phyloP scores from a whole-genome alignment of 2,329 filamentous ascomycete genomes.

The Colletotrichum magnum region DNA sequence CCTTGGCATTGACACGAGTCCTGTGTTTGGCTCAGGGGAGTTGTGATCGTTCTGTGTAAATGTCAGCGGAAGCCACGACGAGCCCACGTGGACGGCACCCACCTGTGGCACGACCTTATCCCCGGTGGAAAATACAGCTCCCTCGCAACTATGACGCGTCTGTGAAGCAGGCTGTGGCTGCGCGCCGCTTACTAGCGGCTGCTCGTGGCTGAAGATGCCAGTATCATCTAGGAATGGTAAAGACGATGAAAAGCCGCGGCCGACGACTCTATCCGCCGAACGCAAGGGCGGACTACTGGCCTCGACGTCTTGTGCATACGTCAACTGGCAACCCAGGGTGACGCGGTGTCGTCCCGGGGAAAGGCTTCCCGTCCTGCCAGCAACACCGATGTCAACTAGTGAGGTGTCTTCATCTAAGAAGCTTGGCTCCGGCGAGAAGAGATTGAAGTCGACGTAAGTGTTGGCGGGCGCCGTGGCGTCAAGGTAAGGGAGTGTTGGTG shows the following conservation, averaged over 20 bases:
- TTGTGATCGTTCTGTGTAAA: background rate
- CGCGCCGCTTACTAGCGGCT: background rate
- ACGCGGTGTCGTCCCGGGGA: background rate
- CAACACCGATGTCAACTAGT: slow-evolving; percentile 45
- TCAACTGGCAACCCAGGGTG: slow-evolving; percentile 1
- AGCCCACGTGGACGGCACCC: background rate
- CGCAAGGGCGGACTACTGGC: no score
- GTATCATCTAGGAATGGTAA: background rate
- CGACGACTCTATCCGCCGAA: background rate
- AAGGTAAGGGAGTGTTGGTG: slow-evolving; percentile 57
- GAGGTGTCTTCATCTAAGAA: slow-evolving; percentile 65
- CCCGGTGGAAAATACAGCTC: background rate
- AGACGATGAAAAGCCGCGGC: background rate
- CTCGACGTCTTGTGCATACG: background rate
- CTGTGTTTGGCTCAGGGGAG: background rate
- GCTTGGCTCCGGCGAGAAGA: slow-evolving; percentile 66
- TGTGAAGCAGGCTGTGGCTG: background rate
- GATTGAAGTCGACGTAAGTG: slow-evolving; percentile 69
- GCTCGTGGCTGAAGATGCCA: background rate
- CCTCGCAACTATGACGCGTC: background rate
- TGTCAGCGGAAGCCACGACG: background rate
- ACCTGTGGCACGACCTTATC: slow-evolving; percentile 1
- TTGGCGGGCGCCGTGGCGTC: slow-evolving; percentile 51
- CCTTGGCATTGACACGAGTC: background rate
- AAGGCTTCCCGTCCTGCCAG: background rate